Conservation (phyloP, 2,329 filamentous ascomycete species). For the Hymenoscyphus salicellus region DNA sequence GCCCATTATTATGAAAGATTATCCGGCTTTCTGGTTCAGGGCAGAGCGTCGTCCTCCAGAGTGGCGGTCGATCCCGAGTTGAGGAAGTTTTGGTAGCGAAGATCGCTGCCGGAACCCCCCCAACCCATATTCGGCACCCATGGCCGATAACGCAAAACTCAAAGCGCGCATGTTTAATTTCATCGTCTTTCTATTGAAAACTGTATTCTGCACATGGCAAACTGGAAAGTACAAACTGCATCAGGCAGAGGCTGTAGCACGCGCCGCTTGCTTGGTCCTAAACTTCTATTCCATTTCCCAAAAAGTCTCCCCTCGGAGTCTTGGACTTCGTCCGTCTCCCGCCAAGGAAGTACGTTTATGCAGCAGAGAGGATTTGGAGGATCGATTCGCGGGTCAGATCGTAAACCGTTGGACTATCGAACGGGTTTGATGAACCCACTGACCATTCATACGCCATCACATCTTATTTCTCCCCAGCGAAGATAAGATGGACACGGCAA, state of each 20-base stretch:
- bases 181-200: conserved; percentile 4
- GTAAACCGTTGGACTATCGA: neutral
- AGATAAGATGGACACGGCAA: too few species aligned
- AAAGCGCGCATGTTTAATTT: conserved; percentile 15
- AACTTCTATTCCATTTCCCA: neutral
- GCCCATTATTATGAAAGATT: conserved; percentile 7
- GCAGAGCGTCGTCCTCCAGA: conserved; percentile 19
- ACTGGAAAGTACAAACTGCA: conserved; percentile 8
- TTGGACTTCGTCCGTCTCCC: neutral
- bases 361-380: neutral
- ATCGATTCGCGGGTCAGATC: neutral
- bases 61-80: conserved; percentile 23
- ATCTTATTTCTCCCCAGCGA: too few species aligned
- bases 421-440: neutral
- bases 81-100: conserved; percentile 22
- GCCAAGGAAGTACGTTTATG: neutral
- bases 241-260: neutral
- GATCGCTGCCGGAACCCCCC: conserved; percentile 18
- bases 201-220: neutral
- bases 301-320: neutral
- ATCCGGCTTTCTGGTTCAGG: conserved; percentile 27
- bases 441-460: neutral
- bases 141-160: conserved; percentile 19
- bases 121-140: conserved; percentile 9
- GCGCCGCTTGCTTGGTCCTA: neutral